phyloP scores from a whole-genome alignment of 768 basidiomycete genomes.

The Pisolithus sp. region DNA sequence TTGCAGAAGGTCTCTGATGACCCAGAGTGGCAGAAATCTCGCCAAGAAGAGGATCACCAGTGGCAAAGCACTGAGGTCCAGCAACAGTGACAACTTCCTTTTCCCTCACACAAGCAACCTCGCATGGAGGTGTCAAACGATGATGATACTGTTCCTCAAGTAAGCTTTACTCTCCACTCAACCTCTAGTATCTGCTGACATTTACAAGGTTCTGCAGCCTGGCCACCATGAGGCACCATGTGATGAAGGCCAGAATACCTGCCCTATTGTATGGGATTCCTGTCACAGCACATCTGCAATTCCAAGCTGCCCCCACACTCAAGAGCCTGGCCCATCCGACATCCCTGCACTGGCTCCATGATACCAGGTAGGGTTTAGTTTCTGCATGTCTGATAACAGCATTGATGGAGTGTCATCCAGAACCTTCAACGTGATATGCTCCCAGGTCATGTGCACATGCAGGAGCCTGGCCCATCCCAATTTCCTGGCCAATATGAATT shows the following conservation, averaged over 20 bases:
- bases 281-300: neutral
- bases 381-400: too few species aligned
- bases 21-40: neutral
- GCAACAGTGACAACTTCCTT: neutral
- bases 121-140: neutral
- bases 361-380: too few species aligned
- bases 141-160: neutral
- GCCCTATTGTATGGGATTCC: neutral
- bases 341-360: too few species aligned
- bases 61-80: neutral
- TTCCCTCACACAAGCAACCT: neutral
- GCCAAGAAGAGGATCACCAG: neutral
- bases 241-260: neutral
- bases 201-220: neutral
- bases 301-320: neutral
- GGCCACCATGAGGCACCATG: neutral
- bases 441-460: too few species aligned
- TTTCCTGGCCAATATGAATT: too few species aligned
- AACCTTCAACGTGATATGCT: too few species aligned
- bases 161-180: neutral
- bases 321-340: too few species aligned
- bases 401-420: too few species aligned
- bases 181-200: neutral
- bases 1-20: neutral
- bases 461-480: too few species aligned